Base-by-base conservation (phyloP, 1,284 basidiomycete genomes). In the Ceratobasidium theobromae region DNA sequence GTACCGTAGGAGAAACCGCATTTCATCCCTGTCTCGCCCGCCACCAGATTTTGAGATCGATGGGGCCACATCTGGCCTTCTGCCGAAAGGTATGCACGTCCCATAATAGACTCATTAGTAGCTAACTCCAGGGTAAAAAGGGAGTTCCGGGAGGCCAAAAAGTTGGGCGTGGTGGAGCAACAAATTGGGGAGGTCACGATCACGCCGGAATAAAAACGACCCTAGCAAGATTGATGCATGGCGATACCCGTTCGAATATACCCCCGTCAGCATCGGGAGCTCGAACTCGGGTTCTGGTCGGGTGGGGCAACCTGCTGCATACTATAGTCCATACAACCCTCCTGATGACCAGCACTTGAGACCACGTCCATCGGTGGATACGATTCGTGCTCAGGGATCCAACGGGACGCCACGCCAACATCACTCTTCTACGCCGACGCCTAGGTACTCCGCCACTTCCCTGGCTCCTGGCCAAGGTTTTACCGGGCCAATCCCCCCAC, bases 161-260 rank as follows among this genome's bases (percentile, higher is more conserved):
- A n/a, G n/a, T n/a, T 62, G 58, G 58, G 32, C 14, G 32, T 60
- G 28, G 28, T 48, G 46, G 46, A 38, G 40, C 14, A 48, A 46
- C 40, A 5, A 25, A 8, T 41, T 41, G 33, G 32, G 46, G 0
- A 27, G 32, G 16, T 8, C 8, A 8, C 16, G 9, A 16, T 38
- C 35, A 8, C 35, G 35, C 40, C 25, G 12, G 35, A 40, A 16
- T 6, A 9, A 35, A 38, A 62, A 32, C 16, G 46, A 62, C 27
- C 58, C 58, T 30, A 33, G 46, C 45, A 62, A 62, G 46, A 51
- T 62, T 18, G 58, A 51, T 28, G 46, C 58, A 2, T 60, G 55
- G 55, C 41, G 18, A 11, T 62, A 51, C 40, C 58, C 58, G 25
- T 40, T 62, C 23, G 58, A 62, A 6, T 60, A 60, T 40, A 51